Conservation (phyloP, 768 basidiomycete genomes). For the Clitopilus hobsonii region DNA sequence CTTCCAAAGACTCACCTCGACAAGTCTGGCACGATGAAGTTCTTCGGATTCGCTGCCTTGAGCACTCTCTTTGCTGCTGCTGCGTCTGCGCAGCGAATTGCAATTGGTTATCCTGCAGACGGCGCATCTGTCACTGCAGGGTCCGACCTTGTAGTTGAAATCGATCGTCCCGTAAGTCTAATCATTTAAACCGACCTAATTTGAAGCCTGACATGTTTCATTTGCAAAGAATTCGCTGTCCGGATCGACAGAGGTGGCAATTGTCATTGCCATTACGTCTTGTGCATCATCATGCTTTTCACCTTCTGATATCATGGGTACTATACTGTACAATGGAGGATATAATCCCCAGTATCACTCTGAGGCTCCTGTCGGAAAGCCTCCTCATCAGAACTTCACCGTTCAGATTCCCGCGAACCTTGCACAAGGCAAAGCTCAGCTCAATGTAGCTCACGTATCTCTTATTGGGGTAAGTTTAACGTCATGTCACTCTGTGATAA, state of each 20-base stretch:
- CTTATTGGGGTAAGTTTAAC: conserved; percentile 35
- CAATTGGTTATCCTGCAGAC: conserved; percentile 35
- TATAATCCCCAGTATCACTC: conserved; percentile 32
- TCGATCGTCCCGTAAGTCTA: conserved; percentile 42
- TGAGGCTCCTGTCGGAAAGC: conserved; percentile 18
- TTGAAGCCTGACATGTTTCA: not conserved
- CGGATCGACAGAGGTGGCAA: conserved; percentile 36
- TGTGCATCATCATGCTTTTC: conserved; percentile 22
- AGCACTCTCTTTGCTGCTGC: conserved; percentile 22
- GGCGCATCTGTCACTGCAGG: conserved; percentile 32
- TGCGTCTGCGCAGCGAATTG: conserved; percentile 34
- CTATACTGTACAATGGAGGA: conserved; percentile 42
- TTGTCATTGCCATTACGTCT: conserved; percentile 39
- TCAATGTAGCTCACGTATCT: conserved; percentile 31
- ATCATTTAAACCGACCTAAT: not conserved
- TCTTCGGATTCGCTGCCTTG: conserved; percentile 2
- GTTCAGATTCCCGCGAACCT: conserved; percentile 29
- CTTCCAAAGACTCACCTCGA: not conserved
- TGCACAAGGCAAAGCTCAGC: conserved; percentile 23
- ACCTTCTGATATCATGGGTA: conserved; percentile 27
- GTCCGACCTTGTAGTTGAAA: conserved; percentile 32
- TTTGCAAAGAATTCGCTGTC: conserved; percentile 28
- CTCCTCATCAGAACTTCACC: conserved; percentile 42
- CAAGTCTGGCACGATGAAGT: conserved; percentile 1
- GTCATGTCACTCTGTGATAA: too few species aligned